A percentile compares a stretch with the other conserved stretches of the same genome.
Evolutionary conservation across 805 yeast species (phyloP).

Genomic region (Zygosaccharomyces siamensis): DNA sequence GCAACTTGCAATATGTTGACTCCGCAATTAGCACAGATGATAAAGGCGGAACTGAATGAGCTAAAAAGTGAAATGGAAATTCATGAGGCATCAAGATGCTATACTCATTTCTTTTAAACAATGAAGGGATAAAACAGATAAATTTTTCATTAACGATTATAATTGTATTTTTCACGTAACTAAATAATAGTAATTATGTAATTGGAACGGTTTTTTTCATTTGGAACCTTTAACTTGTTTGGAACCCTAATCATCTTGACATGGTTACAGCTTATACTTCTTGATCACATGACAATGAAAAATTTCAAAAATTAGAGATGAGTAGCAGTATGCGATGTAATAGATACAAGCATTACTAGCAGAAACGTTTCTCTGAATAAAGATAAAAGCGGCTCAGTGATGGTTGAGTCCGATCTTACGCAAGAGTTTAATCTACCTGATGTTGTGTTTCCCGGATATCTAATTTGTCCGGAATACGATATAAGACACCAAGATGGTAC

Average conservation of each 20-base stretch:
- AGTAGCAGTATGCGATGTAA: not conserved
- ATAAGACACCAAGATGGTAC: conserved; percentile 31
- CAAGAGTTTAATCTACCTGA: conserved; percentile 34
- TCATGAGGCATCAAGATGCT: conserved; percentile 71
- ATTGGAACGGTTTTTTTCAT: not conserved
- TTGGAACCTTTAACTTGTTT: not conserved
- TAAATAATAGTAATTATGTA: not conserved
- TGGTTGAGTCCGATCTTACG: not conserved
- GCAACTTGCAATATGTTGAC: conserved; percentile 92
- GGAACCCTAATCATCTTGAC: not conserved
- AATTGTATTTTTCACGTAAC: not conserved
- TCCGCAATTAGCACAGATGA: conserved; percentile 78
- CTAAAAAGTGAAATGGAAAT: conserved; percentile 77
- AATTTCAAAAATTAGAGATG: not conserved
- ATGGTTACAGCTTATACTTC: too few species aligned
- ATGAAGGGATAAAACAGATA: not conserved
- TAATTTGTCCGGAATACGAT: conserved; percentile 55
- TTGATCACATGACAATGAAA: not conserved
- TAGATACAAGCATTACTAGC: not conserved
- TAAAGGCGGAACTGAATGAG: conserved; percentile 77
- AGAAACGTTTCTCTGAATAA: not conserved
- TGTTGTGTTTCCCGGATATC: conserved; percentile 75
- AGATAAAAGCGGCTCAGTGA: not conserved
- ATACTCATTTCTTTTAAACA: conserved; percentile 73
- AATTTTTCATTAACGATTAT: not conserved